phyloP scores from a whole-genome alignment of 805 yeast genomes.

The Sugiyamaella smithiae region DNA sequence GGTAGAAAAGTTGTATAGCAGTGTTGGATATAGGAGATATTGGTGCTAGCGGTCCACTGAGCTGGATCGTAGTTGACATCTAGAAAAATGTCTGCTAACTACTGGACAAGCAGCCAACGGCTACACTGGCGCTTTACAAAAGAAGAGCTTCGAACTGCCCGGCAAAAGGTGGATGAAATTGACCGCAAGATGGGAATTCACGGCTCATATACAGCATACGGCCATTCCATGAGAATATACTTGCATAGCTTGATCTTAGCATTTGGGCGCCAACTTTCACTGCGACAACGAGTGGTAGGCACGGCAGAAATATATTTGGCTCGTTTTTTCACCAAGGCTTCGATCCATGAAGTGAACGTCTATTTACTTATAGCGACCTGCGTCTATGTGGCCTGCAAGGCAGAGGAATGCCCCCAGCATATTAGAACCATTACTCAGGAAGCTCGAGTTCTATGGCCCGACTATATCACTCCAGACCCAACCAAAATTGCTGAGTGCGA shows the following conservation, averaged over 20 bases:
- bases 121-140: slow-evolving; percentile 76
- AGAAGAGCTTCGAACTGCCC: slow-evolving; percentile 49
- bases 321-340: slow-evolving; percentile 70
- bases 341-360: slow-evolving; percentile 76
- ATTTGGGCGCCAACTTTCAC: slow-evolving; percentile 71
- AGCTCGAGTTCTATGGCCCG: slow-evolving; percentile 92
- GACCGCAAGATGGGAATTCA: slow-evolving; percentile 36
- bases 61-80: too few species aligned
- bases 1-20: too few species aligned
- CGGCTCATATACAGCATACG: slow-evolving; percentile 33
- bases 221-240: slow-evolving; percentile 52
- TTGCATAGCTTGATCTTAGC: slow-evolving; percentile 71
- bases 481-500: slow-evolving; percentile 94
- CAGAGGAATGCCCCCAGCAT: slow-evolving; percentile 95
- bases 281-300: slow-evolving; percentile 80
- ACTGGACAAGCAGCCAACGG: slow-evolving; percentile 83
- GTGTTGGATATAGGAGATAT: too few species aligned
- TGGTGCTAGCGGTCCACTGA: too few species aligned
- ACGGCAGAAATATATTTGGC: slow-evolving; percentile 84
- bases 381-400: slow-evolving; percentile 85
- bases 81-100: slow-evolving; percentile 66
- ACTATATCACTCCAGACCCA: slow-evolving; percentile 85
- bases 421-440: slow-evolving; percentile 79
- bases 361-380: slow-evolving; percentile 81
- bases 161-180: slow-evolving; percentile 29